These are phyloP conservation scores for Tetrapisispora phaffii DNA, from an alignment of 805 yeast species.

Conservation along the genomic window DNA sequence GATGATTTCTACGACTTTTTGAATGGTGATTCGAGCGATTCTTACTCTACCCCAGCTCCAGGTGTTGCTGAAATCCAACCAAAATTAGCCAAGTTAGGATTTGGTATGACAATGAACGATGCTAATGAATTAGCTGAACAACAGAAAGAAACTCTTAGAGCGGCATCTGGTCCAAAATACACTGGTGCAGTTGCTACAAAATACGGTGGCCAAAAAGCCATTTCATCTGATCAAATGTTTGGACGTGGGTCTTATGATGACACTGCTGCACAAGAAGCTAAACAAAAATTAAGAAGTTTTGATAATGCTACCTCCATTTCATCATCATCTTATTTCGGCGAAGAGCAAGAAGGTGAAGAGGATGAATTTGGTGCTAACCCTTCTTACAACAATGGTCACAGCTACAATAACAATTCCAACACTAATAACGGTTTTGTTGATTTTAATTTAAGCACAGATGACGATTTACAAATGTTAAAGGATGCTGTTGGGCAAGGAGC, in stretches of 20 bases:
- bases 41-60: slow-evolving; percentile 7
- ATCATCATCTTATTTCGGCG: slow-evolving; percentile 86
- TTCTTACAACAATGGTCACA: slow-evolving; percentile 11
- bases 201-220: slow-evolving; percentile 85
- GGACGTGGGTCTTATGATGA: slow-evolving; percentile 82
- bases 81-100: slow-evolving; percentile 72
- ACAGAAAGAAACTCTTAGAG: slow-evolving; percentile 29
- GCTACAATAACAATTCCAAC: slow-evolving; percentile 24
- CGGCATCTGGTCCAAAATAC: slow-evolving; percentile 49
- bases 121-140: slow-evolving; percentile 39
- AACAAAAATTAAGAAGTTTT: slow-evolving; percentile 67
- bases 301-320: slow-evolving; percentile 86
- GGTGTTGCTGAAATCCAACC: slow-evolving; percentile 38
- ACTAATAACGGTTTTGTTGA: slow-evolving; percentile 45
- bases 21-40: slow-evolving; percentile 5
- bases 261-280: slow-evolving; percentile 68
- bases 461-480: slow-evolving; percentile 79
- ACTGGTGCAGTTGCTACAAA: slow-evolving; percentile 68
- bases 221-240: slow-evolving; percentile 89
- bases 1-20: slow-evolving; percentile 14
- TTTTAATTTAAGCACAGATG: slow-evolving; percentile 68
- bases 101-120: slow-evolving; percentile 72
- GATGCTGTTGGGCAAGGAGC: slow-evolving; percentile 94
- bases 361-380: slow-evolving; percentile 2
- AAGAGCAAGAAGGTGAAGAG: slow-evolving; percentile 42